These are phyloP conservation scores for Cyclocybe aegerita DNA, from an alignment of 768 basidiomycete genomes.

Conservation along the genomic window DNA sequence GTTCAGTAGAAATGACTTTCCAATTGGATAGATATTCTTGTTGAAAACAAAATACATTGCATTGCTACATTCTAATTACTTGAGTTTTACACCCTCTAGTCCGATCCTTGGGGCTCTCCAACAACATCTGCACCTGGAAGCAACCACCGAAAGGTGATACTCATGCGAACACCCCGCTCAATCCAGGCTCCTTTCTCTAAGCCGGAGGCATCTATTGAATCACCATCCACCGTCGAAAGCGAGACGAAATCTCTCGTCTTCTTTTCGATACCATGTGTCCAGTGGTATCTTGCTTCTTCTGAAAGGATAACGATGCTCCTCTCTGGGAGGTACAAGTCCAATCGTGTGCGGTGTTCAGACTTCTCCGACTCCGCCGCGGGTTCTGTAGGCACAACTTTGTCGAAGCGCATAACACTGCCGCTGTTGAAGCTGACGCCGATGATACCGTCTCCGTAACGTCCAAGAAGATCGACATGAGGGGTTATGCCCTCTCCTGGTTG, in stretches of 20 bases:
- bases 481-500: slow-evolving; percentile 86
- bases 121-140: slow-evolving; percentile 82
- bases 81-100: no score
- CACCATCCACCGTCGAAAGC: neutral
- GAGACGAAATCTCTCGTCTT: slow-evolving; percentile 52
- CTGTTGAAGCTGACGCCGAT: slow-evolving; percentile 82
- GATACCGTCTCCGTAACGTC: slow-evolving; percentile 87
- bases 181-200: slow-evolving; percentile 35
- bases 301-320: slow-evolving; percentile 77
- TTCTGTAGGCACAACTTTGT: slow-evolving; percentile 19
- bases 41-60: no score
- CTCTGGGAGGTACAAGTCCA: slow-evolving; percentile 71
- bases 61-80: no score
- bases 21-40: no score
- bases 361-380: slow-evolving; percentile 1
- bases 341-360: slow-evolving; percentile 15
- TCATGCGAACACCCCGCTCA: slow-evolving; percentile 59
- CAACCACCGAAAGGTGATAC: slow-evolving; percentile 87
- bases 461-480: slow-evolving; percentile 83
- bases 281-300: slow-evolving; percentile 79
- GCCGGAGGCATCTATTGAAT: slow-evolving; percentile 22
- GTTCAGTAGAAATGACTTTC: no score
- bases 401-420: slow-evolving; percentile 80
- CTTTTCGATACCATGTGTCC: slow-evolving; percentile 86
- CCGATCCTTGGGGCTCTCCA: slow-evolving; percentile 27